A percentile compares a stretch with the other conserved stretches of the same genome.
phyloP scores from a whole-genome alignment of 2,329 filamentous ascomycete genomes.

The Talaromyces sp. region DNA sequence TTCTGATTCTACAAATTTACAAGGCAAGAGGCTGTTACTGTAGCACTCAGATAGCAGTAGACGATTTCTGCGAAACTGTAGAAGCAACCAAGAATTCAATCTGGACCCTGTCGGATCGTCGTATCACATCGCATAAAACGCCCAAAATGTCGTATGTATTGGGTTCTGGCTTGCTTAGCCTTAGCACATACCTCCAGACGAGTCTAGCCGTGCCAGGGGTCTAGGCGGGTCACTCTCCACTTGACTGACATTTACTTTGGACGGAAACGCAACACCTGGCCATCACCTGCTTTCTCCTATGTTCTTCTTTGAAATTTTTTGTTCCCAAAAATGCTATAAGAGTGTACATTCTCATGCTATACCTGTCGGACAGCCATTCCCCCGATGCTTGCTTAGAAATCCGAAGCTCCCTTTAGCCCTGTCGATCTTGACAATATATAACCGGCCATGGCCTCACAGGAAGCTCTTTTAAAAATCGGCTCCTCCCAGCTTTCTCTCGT shows the following conservation, averaged over 20 bases:
- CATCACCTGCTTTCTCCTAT: background rate
- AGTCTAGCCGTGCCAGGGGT: background rate
- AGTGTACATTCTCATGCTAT: background rate
- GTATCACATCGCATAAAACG: background rate
- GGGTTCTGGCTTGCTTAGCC: background rate
- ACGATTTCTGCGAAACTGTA: too few relatives aligned
- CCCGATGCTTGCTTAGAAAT: slow-evolving; percentile 1
- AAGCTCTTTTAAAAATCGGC: background rate
- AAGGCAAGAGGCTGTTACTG: too few relatives aligned
- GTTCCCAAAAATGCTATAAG: background rate
- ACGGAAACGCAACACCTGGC: background rate
- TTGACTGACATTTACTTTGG: background rate
- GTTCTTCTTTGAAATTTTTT: background rate
- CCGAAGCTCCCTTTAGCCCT: background rate
- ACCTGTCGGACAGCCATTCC: background rate
- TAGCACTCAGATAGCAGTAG: too few relatives aligned
- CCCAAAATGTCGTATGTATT: background rate
- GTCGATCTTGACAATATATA: background rate
- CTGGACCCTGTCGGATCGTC: background rate
- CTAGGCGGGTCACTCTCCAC: background rate
- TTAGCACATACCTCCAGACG: background rate
- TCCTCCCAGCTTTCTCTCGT: background rate
- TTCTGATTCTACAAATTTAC: too few relatives aligned
- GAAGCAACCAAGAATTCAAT: background rate
- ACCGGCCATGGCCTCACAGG: background rate